phyloP scores from a whole-genome alignment of 345 rosid species.

The rapeseed (Brassica napus) region DNA sequence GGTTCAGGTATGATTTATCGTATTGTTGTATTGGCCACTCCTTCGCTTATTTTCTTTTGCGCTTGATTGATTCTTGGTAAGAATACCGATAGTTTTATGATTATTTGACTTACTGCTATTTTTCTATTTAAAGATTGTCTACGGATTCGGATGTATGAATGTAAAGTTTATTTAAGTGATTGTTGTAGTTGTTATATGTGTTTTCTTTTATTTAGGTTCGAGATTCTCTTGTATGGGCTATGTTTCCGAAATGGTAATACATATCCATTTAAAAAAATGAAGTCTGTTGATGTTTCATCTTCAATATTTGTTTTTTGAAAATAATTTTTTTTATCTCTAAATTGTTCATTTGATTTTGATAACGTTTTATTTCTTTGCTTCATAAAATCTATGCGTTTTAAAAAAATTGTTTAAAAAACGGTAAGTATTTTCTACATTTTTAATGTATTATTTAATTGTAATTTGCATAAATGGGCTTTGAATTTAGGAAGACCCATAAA shows the following conservation, averaged over 20 bases:
- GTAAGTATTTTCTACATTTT: too few species aligned
- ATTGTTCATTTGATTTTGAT: too few species aligned
- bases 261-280: too few species aligned
- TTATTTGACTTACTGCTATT: not conserved
- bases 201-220: not conserved
- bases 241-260: not conserved
- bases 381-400: too few species aligned
- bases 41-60: not conserved
- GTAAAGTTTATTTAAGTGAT: not conserved
- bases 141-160: not conserved
- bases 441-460: too few species aligned
- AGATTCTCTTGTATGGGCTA: not conserved
- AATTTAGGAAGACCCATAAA: slow-evolving; percentile 14
- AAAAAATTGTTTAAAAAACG: too few species aligned
- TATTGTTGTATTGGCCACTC: not conserved
- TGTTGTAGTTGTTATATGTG: not conserved
- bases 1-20: not conserved
- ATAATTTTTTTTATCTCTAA: too few species aligned
- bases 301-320: too few species aligned
- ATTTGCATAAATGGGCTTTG: not conserved
- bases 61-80: not conserved
- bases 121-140: not conserved
- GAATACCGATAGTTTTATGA: not conserved
- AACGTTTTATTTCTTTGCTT: too few species aligned
- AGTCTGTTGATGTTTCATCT: too few species aligned